Percentiles rank a stretch among this genome's conserved stretches.
phyloP scores from a whole-genome alignment of 2,329 filamentous ascomycete genomes.

The Neopestalotiopsis rosae region DNA sequence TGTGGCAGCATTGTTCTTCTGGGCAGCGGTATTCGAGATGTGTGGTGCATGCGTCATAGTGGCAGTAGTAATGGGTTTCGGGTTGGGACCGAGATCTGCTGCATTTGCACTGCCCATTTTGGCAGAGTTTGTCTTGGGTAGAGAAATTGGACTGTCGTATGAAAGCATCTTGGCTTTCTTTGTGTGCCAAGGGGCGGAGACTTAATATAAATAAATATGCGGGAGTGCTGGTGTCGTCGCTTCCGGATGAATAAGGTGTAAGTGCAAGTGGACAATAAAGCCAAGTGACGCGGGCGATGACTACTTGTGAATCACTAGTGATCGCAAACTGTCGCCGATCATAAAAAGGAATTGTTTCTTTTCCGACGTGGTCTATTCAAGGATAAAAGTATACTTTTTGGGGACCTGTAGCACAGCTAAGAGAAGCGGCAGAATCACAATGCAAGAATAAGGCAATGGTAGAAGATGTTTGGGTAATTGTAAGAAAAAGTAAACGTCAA shows the following conservation, averaged over 20 bases:
- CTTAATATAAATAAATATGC: neutral
- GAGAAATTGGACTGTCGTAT: constrained; percentile 51
- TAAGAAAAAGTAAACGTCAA: too few species aligned
- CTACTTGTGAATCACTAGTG: neutral
- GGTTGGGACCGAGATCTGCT: constrained; percentile 32
- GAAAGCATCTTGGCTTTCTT: constrained; percentile 50
- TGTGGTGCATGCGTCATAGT: constrained; percentile 32
- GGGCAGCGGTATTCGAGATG: constrained; percentile 35
- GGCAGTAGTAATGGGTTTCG: constrained; percentile 35
- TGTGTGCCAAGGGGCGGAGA: neutral
- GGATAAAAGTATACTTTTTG: neutral
- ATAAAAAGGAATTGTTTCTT: neutral
- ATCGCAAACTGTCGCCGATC: constrained; percentile 10
- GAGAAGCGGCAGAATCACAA: neutral
- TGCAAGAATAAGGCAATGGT: neutral
- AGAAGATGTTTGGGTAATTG: neutral
- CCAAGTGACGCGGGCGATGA: neutral
- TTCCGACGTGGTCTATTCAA: neutral
- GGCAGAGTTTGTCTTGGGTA: constrained; percentile 45
- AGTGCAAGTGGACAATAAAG: neutral
- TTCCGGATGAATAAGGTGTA: neutral
- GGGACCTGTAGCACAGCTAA: neutral
- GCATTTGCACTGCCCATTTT: constrained; percentile 36
- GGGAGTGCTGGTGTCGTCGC: neutral
- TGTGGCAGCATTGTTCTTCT: constrained; percentile 31